Evolutionary conservation across 768 basidiomycete species (phyloP).

Genomic region (Rhodotorula taiwanensis): DNA sequence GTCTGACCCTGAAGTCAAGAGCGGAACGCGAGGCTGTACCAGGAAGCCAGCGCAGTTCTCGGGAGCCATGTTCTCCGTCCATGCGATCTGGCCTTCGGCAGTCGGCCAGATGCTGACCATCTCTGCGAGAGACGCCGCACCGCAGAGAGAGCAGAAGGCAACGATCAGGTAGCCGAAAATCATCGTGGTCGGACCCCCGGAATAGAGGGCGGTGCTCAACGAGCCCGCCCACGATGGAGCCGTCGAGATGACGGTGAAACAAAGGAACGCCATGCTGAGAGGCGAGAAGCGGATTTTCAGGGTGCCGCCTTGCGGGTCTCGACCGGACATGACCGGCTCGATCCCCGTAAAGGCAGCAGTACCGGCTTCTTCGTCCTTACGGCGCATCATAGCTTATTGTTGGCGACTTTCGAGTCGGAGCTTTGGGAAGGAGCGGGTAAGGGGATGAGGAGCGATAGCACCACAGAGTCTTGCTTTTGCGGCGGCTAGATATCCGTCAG

Average conservation of each 20-base stretch:
- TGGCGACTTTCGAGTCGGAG: too few species aligned
- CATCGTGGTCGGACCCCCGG: background rate
- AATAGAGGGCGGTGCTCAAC: background rate
- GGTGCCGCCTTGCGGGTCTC: too few species aligned
- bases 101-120: background rate
- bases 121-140: constrained; percentile 7
- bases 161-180: constrained; percentile 8
- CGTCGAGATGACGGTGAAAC: background rate
- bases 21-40: background rate
- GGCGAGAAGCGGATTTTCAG: background rate
- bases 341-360: too few species aligned
- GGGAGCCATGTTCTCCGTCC: constrained; percentile 1
- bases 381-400: too few species aligned
- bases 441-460: too few species aligned
- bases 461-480: too few species aligned
- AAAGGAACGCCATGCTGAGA: background rate
- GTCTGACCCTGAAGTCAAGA: background rate
- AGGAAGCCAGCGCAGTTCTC: background rate
- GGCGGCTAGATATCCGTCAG: too few species aligned
- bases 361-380: too few species aligned
- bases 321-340: too few species aligned
- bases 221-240: background rate
- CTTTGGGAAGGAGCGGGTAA: too few species aligned
- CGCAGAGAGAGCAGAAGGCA: background rate
- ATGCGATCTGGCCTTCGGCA: constrained; percentile 5